Base-by-base conservation (phyloP, 805 yeast genomes). In the Ogataea wickerhamii region DNA sequence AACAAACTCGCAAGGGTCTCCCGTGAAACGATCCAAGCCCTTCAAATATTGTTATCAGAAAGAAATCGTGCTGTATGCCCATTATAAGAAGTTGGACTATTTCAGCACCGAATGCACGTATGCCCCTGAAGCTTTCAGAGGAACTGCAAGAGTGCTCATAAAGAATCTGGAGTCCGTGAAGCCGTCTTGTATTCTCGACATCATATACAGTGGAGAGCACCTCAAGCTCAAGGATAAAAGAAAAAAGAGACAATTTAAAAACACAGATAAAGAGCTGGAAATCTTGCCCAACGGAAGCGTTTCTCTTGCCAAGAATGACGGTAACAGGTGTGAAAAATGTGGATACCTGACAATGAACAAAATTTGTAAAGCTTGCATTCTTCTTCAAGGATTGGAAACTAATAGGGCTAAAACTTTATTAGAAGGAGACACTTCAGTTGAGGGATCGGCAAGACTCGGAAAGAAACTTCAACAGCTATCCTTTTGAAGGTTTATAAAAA, bases 91-190 rank as follows among this genome's bases (percentile, higher is more conserved):
- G 54, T 69, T 93, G 36, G 99, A 93, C 63, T 93, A 93, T 58
- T 93, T 93, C 59, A 85, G 95, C 7, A 93, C 99, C 0, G 99
- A 93, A 56, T 93, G 99, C 60, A 82, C 96, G 0, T 93, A 93
- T 65, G 96, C 98, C 0, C 98, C 99, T 2, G 98, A 93, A 59
- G 98, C 99, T 0, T 93, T 93, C 55, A 71, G 99, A 49, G 99
- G 99, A 14, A 93, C 98, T 0, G 96, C 98, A 0, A 74, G 99
- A 56, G 87, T 88, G 41, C 68, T 93, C 19, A 79, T 93, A 71
- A 93, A 93, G 63, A 85, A 87, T 47, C 66, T 93, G 28, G 98
- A 93, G 57, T 77, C 91, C 3, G 80, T 89, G 1, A 73, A 97
- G 51, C 96, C 98, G 12, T 80, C 93, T 25, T 83, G 96, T 54